Conservation (phyloP, 208 protist genomes). For the Naegleria gruberi region DNA sequence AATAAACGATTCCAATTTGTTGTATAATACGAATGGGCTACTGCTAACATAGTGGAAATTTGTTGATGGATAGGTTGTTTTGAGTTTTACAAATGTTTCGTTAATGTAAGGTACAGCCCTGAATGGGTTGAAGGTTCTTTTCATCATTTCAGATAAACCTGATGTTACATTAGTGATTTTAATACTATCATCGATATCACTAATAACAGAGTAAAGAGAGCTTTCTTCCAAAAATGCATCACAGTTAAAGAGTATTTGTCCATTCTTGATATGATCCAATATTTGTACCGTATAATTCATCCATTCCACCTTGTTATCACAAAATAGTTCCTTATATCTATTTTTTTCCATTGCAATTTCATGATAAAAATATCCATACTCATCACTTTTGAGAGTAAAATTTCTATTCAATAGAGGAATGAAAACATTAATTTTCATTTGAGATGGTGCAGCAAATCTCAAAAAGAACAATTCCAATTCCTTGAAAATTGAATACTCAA, state of each 20-base stretch:
- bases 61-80: neutral
- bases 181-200: neutral
- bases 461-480: neutral
- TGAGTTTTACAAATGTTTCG: neutral
- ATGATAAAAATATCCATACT: neutral
- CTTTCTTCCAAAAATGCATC: neutral
- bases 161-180: neutral
- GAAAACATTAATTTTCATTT: neutral
- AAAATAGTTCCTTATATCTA: neutral
- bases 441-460: neutral
- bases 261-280: neutral
- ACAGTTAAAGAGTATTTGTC: neutral
- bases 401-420: neutral
- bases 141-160: neutral
- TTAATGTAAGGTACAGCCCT: neutral
- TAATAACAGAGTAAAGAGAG: neutral
- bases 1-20: neutral
- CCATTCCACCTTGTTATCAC: neutral
- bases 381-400: neutral
- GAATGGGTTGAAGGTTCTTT: neutral
- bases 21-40: neutral
- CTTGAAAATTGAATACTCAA: neutral
- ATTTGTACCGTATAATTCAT: neutral
- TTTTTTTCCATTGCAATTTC: neutral
- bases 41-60: neutral